Evolutionary conservation across 108 stramenopile genomes (phyloP).

Genomic region (Cyclostephanos invisitatus): DNA sequence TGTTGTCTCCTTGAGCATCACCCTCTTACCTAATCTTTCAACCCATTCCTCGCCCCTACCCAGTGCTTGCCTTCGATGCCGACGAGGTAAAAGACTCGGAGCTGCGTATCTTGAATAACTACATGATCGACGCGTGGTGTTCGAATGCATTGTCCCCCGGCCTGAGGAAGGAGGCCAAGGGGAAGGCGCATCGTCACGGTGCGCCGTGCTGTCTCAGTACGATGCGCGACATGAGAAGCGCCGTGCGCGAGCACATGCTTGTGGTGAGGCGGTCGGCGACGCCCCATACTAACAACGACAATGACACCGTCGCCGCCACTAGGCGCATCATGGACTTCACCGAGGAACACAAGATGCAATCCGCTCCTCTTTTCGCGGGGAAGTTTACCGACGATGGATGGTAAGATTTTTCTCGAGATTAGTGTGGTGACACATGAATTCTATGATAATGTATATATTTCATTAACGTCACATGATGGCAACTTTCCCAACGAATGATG

Average conservation of each 20-base stretch:
- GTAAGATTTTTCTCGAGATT: not conserved
- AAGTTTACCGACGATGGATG: conserved; percentile 33
- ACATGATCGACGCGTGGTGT: conserved; percentile 46
- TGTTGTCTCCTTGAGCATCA: no score
- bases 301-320: conserved; percentile 12
- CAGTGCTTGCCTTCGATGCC: conserved; percentile 18
- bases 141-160: conserved; percentile 23
- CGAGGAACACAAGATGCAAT: conserved; percentile 36
- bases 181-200: conserved; percentile 24
- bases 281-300: not conserved
- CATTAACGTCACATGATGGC: not conserved
- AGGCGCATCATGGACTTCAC: conserved; percentile 20
- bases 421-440: no score
- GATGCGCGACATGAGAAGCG: conserved; percentile 20
- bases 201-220: conserved; percentile 19
- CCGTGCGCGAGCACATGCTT: conserved; percentile 19
- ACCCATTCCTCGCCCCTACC: no score
- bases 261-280: conserved; percentile 10
- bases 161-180: conserved; percentile 21
- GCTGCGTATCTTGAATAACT: conserved; percentile 18
- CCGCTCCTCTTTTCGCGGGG: conserved; percentile 24
- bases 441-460: no score
- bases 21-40: no score
- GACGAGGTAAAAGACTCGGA: conserved; percentile 27
- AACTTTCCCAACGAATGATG: not conserved